These are phyloP conservation scores for Pharus latifolius DNA, from an alignment of 176 grass and related monocot genomes.

Conservation along the genomic window DNA sequence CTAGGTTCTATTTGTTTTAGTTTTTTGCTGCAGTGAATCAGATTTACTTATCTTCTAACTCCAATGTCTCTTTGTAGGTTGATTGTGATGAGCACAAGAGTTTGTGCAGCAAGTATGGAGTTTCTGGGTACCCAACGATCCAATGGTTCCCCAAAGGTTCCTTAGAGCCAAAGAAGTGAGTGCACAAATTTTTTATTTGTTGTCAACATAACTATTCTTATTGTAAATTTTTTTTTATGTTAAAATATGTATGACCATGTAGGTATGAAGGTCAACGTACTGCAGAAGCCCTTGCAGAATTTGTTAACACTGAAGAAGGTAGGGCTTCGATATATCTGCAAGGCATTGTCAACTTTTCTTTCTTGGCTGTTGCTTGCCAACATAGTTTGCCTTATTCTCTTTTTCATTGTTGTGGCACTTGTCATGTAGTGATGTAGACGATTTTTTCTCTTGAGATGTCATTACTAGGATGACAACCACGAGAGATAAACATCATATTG, in stretches of 20 bases:
- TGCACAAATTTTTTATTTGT: background rate
- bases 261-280: constrained; percentile 88
- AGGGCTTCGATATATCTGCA: background rate
- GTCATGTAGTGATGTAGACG: no score
- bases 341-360: background rate
- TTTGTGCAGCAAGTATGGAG: constrained; percentile 94
- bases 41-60: background rate
- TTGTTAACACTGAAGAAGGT: constrained; percentile 94
- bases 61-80: constrained; percentile 45
- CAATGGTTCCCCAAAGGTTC: constrained; percentile 98
- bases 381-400: background rate
- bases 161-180: constrained; percentile 89
- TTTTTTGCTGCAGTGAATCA: background rate
- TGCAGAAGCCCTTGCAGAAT: constrained; percentile 73
- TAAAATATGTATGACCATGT: background rate
- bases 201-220: background rate
- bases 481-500: background rate
- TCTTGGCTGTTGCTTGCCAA: background rate
- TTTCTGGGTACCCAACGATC: constrained; percentile 91
- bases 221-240: background rate
- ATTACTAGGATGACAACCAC: background rate
- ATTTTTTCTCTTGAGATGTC: background rate
- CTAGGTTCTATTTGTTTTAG: background rate
- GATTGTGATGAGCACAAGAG: constrained; percentile 92
- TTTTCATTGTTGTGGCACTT: no score